A percentile compares a stretch with the other conserved stretches of the same genome.
Conservation (phyloP, 768 basidiomycete species). For the Russula vinacea region DNA sequence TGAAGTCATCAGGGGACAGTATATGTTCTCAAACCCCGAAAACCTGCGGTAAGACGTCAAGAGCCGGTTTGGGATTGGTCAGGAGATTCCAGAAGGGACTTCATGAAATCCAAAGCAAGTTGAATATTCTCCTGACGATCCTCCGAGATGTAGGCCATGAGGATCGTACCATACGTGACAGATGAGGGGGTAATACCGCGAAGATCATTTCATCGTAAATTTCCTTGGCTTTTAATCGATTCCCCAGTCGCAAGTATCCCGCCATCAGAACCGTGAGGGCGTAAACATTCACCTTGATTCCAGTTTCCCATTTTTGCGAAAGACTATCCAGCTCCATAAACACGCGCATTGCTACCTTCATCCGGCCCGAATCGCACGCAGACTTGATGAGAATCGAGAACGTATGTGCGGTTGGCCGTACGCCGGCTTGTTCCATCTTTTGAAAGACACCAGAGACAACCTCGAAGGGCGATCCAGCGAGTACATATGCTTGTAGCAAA, state of each 20-base stretch:
- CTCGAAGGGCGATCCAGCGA: constrained; percentile 72
- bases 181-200: constrained; percentile 66
- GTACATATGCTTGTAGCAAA: constrained; percentile 78
- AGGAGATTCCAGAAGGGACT: constrained; percentile 44
- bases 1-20: constrained; percentile 56
- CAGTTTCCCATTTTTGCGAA: constrained; percentile 39
- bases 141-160: constrained; percentile 57
- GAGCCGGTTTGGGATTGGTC: constrained; percentile 42
- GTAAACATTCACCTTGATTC: constrained; percentile 51
- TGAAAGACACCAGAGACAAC: constrained; percentile 61
- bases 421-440: constrained; percentile 46
- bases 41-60: constrained; percentile 40
- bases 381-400: constrained; percentile 77
- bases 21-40: constrained; percentile 52
- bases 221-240: constrained; percentile 53
- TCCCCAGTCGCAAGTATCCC: constrained; percentile 58
- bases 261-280: constrained; percentile 73
- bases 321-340: constrained; percentile 63
- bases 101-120: constrained; percentile 66
- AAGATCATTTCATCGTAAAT: constrained; percentile 70
- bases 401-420: constrained; percentile 59
- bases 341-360: constrained; percentile 63
- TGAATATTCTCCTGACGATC: constrained; percentile 48
- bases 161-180: constrained; percentile 63
- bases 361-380: constrained; percentile 67